A percentile compares a stretch with the other conserved stretches of the same genome.
phyloP scores from a whole-genome alignment of 2,329 filamentous ascomycete species.

The Ascochyta clinopodiicola region DNA sequence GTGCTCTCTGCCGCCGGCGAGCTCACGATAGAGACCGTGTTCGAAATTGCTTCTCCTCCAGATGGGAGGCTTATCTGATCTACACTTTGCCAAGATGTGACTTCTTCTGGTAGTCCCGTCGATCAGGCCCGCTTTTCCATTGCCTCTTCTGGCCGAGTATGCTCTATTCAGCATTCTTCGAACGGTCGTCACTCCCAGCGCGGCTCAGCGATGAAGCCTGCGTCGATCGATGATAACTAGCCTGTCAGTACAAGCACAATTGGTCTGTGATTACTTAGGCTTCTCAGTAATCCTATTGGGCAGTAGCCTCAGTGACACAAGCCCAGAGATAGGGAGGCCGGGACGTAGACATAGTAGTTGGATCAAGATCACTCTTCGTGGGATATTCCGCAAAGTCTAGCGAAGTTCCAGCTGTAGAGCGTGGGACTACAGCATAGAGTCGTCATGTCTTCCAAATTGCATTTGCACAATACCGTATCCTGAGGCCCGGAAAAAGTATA shows the following conservation, averaged over 20 bases:
- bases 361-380: not conserved
- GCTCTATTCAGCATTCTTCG: not conserved
- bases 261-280: not conserved
- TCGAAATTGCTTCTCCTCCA: not conserved
- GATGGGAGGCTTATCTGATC: slow-evolving; percentile 8
- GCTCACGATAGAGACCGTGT: not conserved
- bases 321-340: not conserved
- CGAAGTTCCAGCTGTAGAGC: not conserved
- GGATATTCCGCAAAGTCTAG: not conserved
- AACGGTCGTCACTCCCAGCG: not conserved
- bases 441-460: not conserved
- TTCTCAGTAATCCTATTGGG: not conserved
- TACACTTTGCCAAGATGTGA: not conserved
- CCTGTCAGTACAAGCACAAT: not conserved
- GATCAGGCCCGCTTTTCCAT: slow-evolving; percentile 4
- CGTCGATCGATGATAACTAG: not conserved
- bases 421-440: not conserved
- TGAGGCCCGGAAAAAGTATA: not conserved
- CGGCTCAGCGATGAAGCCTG: not conserved
- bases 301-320: slow-evolving; percentile 1
- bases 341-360: not conserved
- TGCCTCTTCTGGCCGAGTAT: not conserved
- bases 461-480: not conserved
- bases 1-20: slow-evolving; percentile 3
- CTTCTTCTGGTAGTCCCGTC: slow-evolving; percentile 1